These are phyloP conservation scores for Penicillium manginii DNA, from an alignment of 495 filamentous ascomycete genomes.

Conservation along the genomic window DNA sequence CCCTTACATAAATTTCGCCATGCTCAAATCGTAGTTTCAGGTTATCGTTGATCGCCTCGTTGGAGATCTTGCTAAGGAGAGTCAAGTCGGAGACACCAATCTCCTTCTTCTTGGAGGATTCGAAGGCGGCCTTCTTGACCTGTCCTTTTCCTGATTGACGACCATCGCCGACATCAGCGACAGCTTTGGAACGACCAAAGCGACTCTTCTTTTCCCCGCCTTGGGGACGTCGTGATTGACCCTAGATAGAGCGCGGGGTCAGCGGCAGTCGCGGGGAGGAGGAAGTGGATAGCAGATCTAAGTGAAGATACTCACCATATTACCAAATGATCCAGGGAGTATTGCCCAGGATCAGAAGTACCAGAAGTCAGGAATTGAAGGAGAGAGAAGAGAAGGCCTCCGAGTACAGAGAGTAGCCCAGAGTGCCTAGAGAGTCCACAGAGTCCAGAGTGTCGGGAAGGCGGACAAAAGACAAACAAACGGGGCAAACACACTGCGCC, in stretches of 20 bases:
- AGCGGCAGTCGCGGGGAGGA: conserved; percentile 13
- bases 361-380: no score
- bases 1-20: conserved; percentile 89
- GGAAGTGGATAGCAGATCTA: not conserved
- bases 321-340: conserved; percentile 1
- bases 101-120: conserved; percentile 97
- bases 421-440: not conserved
- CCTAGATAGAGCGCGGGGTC: conserved; percentile 32
- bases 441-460: not conserved
- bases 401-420: not conserved
- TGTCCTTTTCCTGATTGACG: conserved; percentile 60
- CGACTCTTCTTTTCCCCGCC: conserved; percentile 55
- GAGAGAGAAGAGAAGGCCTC: not conserved
- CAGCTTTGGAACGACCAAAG: conserved; percentile 52
- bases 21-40: conserved; percentile 96
- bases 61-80: conserved; percentile 95
- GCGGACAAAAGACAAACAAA: not conserved
- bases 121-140: conserved; percentile 94
- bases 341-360: not conserved
- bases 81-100: conserved; percentile 98
- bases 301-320: conserved; percentile 23
- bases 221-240: conserved; percentile 53
- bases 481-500: not conserved
- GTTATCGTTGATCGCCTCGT: conserved; percentile 99
- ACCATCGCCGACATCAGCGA: conserved; percentile 50